Evolutionary conservation across 1,284 basidiomycete species (phyloP).

Genomic region (Pseudozyma sp.): DNA sequence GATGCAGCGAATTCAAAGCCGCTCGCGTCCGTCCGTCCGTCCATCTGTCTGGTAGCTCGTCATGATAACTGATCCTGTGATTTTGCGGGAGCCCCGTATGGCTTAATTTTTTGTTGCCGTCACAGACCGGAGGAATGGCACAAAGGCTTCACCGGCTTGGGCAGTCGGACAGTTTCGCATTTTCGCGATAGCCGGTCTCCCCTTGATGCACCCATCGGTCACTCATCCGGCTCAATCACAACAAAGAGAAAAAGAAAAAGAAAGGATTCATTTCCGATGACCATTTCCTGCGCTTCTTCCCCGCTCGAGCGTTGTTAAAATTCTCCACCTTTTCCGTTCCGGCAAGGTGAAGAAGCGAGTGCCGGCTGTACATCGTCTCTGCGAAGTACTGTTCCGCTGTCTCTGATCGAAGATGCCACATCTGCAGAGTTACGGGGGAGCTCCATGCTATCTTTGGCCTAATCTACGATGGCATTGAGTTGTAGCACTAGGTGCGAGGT

Average conservation of each 20-base stretch:
- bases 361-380: too few species aligned
- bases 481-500: too few species aligned
- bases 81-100: constrained; percentile 3
- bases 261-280: too few species aligned
- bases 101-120: not conserved
- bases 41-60: not conserved
- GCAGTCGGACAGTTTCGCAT: not conserved
- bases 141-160: constrained; percentile 1
- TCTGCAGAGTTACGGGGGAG: too few species aligned
- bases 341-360: too few species aligned
- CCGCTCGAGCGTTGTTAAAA: too few species aligned
- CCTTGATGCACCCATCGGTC: not conserved
- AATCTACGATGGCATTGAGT: too few species aligned
- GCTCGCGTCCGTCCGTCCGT: constrained; percentile 22
- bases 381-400: too few species aligned
- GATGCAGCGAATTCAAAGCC: constrained; percentile 17
- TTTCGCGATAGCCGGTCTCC: constrained; percentile 1
- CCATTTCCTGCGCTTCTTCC: too few species aligned
- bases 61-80: not conserved
- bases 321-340: too few species aligned
- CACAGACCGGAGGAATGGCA: not conserved
- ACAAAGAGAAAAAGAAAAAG: not conserved
- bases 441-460: too few species aligned
- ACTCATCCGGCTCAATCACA: not conserved
- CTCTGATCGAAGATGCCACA: too few species aligned